Conservation (phyloP, 495 filamentous ascomycete species). For the Neurospora sp. region DNA sequence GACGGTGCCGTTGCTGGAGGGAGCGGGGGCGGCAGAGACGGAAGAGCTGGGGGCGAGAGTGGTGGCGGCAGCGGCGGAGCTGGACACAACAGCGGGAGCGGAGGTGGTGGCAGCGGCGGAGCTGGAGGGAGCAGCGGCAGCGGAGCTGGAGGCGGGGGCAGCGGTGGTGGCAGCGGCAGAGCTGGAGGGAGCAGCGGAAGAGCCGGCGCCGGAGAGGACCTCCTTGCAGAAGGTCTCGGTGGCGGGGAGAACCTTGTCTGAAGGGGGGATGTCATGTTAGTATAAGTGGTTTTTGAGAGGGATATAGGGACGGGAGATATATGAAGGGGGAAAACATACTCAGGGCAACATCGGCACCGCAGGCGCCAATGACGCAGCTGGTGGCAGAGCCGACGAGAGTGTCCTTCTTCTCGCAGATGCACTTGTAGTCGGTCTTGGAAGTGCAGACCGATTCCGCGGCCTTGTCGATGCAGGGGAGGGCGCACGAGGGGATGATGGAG, state of each 20-base stretch:
- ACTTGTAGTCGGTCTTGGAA: constrained; percentile 31
- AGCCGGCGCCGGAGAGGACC: constrained; percentile 8
- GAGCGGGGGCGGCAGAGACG: neutral
- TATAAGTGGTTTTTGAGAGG: no score
- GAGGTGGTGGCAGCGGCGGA: constrained; percentile 3
- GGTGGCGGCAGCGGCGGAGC: neutral
- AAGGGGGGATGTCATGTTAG: neutral
- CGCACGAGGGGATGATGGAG: constrained; percentile 30
- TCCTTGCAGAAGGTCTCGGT: constrained; percentile 23
- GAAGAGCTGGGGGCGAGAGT: constrained; percentile 2
- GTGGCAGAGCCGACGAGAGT: constrained; percentile 23
- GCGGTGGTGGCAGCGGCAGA: neutral
- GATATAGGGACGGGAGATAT: no score
- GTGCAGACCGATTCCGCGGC: constrained; percentile 21
- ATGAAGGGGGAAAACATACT: constrained; percentile 8
- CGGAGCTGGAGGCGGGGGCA: neutral
- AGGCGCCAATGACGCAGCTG: constrained; percentile 25
- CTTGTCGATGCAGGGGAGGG: constrained; percentile 25
- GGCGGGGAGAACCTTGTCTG: constrained; percentile 31
- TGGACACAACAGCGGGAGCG: neutral
- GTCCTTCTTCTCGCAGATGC: constrained; percentile 32
- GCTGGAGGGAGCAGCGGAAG: neutral
- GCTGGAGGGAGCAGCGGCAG: neutral
- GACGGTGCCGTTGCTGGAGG: constrained; percentile 6
- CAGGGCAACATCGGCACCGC: constrained; percentile 23